Evolutionary conservation across 1,139 yeast species (phyloP), one percentile per base, ranked within the genome.

Genomic region (Magnusiomyces sp.): DNA sequence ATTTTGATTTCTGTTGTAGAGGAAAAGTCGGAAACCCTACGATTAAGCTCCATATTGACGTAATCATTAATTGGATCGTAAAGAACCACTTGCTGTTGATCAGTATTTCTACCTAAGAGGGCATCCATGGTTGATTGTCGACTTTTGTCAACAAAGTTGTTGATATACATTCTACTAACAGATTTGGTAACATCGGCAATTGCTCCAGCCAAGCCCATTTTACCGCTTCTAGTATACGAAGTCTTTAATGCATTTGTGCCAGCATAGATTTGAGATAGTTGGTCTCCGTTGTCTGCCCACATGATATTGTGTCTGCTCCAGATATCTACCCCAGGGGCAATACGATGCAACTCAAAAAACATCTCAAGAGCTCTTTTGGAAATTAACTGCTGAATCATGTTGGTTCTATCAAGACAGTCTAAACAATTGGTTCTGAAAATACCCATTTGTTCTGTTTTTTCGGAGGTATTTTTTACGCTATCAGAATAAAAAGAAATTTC

Each of bases 211-310:
- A 94, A 70, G 50, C 90, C 88, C 96, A 89, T 88, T 62, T 89
- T 90, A 16, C 98, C 98, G 40, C 88, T 83, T 62, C 98, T 76
- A 1, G 97, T 85, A 63, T 84, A 92, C 3, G 96, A 87, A 0
- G 97, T 87, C 65, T 94, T 94, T 47, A 94, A 72, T 0, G 98
- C 98, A 63, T 92, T 90, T 0, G 98, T 94, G 5, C 98, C 98
- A 0, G 98, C 92, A 64, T 94, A 94, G 31, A 92, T 92, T 64
- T 89, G 97, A 1, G 97, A 89, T 9, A 94, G 79, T 54, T 94
- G 96, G 67, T 94, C 98, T 45, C 98, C 99, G 65, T 92, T 90
- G 66, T 94, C 97, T 0, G 98, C 99, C 98, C 98, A 94, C 20
- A 92, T 69, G 2, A 83, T 73, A 59, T 89, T 86, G 62, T 90